These are phyloP conservation scores for Marasmius fiardii DNA, from an alignment of 1,284 basidiomycete genomes.

Conservation along the genomic window DNA sequence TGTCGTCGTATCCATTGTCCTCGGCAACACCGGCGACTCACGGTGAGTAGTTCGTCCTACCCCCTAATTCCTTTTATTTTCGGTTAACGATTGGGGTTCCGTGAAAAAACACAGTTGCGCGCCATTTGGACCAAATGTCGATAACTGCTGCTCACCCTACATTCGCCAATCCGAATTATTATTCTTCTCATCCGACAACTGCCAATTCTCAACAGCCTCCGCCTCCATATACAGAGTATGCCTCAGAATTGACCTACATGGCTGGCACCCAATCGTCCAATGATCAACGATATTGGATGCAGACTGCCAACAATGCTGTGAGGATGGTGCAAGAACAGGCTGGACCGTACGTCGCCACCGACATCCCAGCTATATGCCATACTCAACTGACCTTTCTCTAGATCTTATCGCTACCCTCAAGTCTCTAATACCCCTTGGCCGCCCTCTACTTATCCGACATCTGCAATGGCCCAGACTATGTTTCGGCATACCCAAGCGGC, in stretches of 20 bases:
- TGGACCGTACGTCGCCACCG: conserved; percentile 34
- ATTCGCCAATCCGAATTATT: conserved; percentile 57
- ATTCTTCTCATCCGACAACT: conserved; percentile 32
- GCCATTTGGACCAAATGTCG: conserved; percentile 59
- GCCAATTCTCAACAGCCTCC: conserved; percentile 43
- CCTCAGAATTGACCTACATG: conserved; percentile 48
- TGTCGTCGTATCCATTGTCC: conserved; percentile 64
- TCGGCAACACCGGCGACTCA: conserved; percentile 68
- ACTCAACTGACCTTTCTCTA: conserved; percentile 9
- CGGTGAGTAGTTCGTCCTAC: conserved; percentile 35
- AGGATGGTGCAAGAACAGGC: conserved; percentile 45
- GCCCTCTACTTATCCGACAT: conserved; percentile 7
- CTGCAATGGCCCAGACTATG: conserved; percentile 5
- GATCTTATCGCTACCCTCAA: conserved; percentile 34
- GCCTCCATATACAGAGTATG: conserved; percentile 56
- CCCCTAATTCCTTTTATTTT: conserved; percentile 12
- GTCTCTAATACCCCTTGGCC: conserved; percentile 5
- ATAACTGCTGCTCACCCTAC: conserved; percentile 54
- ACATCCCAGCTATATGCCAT: not conserved
- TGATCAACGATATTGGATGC: conserved; percentile 52
- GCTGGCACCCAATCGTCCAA: conserved; percentile 27
- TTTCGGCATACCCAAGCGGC: conserved; percentile 8
- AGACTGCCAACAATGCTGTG: conserved; percentile 48
- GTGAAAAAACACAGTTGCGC: conserved; percentile 44
- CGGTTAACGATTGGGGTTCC: not conserved